These are phyloP conservation scores for Cronartium quercuum DNA, from an alignment of 1,284 basidiomycete genomes.

Conservation along the genomic window DNA sequence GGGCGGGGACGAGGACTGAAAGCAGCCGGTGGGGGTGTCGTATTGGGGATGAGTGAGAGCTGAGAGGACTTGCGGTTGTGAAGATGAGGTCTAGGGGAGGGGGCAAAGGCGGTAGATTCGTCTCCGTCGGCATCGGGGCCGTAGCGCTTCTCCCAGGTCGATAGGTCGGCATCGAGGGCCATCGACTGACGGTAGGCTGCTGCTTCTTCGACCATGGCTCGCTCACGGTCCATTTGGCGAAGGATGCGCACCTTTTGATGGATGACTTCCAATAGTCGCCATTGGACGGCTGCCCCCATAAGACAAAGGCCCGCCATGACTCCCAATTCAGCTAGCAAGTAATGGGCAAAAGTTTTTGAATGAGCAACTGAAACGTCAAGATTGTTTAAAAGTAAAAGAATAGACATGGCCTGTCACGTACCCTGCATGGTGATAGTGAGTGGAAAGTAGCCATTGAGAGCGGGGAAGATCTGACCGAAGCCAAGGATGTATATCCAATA, in stretches of 20 bases:
- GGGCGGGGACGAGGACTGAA: neutral
- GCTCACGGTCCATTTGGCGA: constrained; percentile 11
- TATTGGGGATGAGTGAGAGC: constrained; percentile 9
- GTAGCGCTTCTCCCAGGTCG: constrained; percentile 25
- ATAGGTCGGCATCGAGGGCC: constrained; percentile 26
- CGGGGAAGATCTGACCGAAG: constrained; percentile 15
- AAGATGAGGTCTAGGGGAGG: neutral
- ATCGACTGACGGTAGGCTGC: constrained; percentile 35
- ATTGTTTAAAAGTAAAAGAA: neutral
- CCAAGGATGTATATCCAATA: constrained; percentile 35
- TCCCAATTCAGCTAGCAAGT: constrained; percentile 19
- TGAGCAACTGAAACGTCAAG: neutral
- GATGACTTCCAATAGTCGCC: constrained; percentile 33
- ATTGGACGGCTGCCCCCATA: constrained; percentile 35
- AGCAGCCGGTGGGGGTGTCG: neutral
- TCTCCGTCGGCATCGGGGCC: neutral
- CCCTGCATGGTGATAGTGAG: constrained; percentile 34
- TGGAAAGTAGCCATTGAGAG: constrained; percentile 10
- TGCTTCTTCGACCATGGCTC: constrained; percentile 18
- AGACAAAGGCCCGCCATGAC: constrained; percentile 28
- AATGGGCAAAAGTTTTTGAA: neutral
- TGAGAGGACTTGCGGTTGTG: constrained; percentile 25
- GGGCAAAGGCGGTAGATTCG: neutral
- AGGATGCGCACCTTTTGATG: constrained; percentile 21
- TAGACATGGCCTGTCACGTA: neutral